Conservation (phyloP, 805 yeast genomes). For the Clavispora vitiphila region DNA sequence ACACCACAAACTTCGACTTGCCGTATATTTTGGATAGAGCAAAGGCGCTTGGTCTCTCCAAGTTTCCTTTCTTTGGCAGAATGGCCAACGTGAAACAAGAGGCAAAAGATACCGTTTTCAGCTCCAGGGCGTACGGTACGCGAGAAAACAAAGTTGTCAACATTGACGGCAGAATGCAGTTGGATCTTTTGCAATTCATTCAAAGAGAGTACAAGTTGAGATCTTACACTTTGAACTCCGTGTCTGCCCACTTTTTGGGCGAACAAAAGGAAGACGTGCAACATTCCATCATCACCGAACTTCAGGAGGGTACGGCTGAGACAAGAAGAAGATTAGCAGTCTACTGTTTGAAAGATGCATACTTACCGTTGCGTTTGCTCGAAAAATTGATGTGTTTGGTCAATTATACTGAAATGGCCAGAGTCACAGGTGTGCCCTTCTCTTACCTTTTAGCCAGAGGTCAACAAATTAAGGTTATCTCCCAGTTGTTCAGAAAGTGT, state of each 20-base stretch:
- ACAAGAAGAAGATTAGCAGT: constrained; percentile 94
- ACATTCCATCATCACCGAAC: constrained; percentile 90
- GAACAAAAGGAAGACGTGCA: constrained; percentile 99
- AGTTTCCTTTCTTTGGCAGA: constrained; percentile 87
- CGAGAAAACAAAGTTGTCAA: constrained; percentile 87
- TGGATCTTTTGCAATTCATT: constrained; percentile 86
- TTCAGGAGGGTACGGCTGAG: constrained; percentile 88
- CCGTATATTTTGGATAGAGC: constrained; percentile 93
- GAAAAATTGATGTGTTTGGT: constrained; percentile 95
- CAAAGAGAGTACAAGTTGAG: constrained; percentile 94
- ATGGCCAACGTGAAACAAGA: constrained; percentile 65
- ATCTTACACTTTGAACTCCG: constrained; percentile 92
- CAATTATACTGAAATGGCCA: constrained; percentile 97
- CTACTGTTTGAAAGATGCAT: constrained; percentile 95
- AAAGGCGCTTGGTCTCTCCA: constrained; percentile 53
- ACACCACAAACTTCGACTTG: constrained; percentile 89
- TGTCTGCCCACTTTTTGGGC: constrained; percentile 85
- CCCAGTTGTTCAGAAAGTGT: constrained; percentile 93
- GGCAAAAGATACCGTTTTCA: constrained; percentile 73
- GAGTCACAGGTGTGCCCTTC: constrained; percentile 98
- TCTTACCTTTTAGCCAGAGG: constrained; percentile 86
- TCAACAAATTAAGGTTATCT: constrained; percentile 95
- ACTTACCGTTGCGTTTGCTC: constrained; percentile 77
- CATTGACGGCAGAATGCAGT: constrained; percentile 93
- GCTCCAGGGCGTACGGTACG: constrained; percentile 95